Evolutionary conservation across 2,329 filamentous ascomycete species (phyloP).

Genomic region (Alternaria sp.): DNA sequence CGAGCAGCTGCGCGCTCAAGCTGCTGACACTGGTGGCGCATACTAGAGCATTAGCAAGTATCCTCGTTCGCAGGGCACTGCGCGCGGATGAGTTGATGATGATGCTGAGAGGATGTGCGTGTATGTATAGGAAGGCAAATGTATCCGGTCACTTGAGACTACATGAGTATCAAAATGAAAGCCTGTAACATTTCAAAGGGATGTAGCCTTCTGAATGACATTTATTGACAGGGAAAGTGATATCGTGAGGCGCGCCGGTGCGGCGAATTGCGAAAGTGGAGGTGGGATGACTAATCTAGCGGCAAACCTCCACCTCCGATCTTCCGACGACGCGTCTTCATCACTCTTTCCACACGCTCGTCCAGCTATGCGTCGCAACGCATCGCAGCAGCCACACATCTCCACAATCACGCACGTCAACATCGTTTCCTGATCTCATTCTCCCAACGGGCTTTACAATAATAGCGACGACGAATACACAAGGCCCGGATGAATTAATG

Average conservation of each 20-base stretch:
- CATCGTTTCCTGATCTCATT: too few species aligned
- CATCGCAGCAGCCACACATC: neutral
- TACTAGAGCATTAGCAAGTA: neutral
- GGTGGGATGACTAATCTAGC: neutral
- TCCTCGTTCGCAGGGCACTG: neutral
- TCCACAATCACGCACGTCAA: neutral
- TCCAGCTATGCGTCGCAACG: neutral
- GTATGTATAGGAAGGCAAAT: neutral
- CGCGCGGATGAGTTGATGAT: neutral
- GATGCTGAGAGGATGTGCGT: neutral
- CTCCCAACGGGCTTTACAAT: too few species aligned
- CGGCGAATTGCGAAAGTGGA: neutral
- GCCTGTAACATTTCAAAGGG: accelerated
- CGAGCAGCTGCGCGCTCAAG: neutral
- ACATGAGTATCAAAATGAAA: neutral
- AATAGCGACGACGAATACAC: too few species aligned
- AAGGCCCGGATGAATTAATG: too few species aligned
- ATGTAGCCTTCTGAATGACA: neutral
- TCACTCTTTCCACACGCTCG: neutral
- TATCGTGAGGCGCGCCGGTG: neutral
- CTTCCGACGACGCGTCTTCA: neutral
- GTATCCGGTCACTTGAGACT: neutral
- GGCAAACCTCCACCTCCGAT: neutral
- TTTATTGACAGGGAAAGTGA: neutral
- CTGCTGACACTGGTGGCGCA: neutral